Percentiles rank a stretch among this genome's conserved stretches.
Conservation (phyloP, 768 basidiomycete genomes). For the Flagelloscypha sp. region DNA sequence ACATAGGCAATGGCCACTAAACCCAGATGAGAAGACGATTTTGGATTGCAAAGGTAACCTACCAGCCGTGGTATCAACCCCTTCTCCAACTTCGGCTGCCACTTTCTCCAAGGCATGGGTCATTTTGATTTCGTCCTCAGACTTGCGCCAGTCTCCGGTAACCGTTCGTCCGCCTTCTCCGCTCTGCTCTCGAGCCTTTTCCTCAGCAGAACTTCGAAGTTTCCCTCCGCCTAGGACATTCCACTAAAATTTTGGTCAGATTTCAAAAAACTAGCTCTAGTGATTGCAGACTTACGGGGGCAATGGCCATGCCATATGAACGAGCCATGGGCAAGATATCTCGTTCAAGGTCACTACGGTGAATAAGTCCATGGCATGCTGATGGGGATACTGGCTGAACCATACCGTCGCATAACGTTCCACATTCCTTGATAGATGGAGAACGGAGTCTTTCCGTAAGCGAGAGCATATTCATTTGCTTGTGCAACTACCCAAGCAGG, state of each 20-base stretch:
- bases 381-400: too few relatives aligned
- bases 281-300: too few relatives aligned
- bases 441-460: constrained; percentile 34
- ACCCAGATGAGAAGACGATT: too few relatives aligned
- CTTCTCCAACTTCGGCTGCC: constrained; percentile 25
- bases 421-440: constrained; percentile 34
- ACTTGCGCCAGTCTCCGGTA: constrained; percentile 20
- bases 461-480: constrained; percentile 33
- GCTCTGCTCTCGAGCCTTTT: constrained; percentile 13
- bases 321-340: constrained; percentile 32
- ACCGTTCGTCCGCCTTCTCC: constrained; percentile 24
- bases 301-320: constrained; percentile 2
- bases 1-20: constrained; percentile 29
- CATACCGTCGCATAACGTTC: constrained; percentile 26
- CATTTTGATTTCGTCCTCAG: constrained; percentile 22
- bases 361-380: too few relatives aligned
- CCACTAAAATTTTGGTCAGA: constrained; percentile 17
- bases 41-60: too few relatives aligned
- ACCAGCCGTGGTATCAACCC: constrained; percentile 18
- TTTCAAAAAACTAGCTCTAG: neutral
- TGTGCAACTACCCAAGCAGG: constrained; percentile 29
- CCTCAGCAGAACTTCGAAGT: constrained; percentile 17
- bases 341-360: constrained; percentile 35
- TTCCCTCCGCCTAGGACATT: constrained; percentile 18
- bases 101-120: constrained; percentile 28